Base-by-base conservation (phyloP, 73 alveolate species). In the Stentor coeruleus region DNA sequence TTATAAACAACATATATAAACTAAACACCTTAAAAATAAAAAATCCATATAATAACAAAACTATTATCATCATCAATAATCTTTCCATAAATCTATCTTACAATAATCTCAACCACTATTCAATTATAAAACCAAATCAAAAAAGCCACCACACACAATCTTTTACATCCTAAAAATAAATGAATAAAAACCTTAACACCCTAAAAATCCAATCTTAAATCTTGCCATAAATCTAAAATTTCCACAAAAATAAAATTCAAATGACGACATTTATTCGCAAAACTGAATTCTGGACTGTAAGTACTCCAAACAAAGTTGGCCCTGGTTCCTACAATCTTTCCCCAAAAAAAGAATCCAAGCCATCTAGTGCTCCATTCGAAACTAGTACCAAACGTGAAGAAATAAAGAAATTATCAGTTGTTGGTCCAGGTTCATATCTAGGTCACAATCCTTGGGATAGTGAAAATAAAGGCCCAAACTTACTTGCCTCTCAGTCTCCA, bases 351-450 rank as follows among this genome's bases (percentile, higher is more conserved):
- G 66, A 49, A 49, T 6, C 66, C 66, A 49, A 49, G 20, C 66
- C 6, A 49, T 20, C 6, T 6, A 11, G 28, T 11, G 66, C 20
- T 20, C 66, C 66, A 11, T 49, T 49, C 66, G 28, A 11, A 20
- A 49, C 66, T 11, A 20, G 66, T 20, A 49, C 6, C 28, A 11
- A 6, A 49, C 66, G 66, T 11, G 66, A 49, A 49, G 66, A 49
- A 6, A 6, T 11, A 11, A 6, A 20, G 6, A 6, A 49, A 49
- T 11, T 11, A 20, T 49, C 66, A 49, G 79, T 28, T 20, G 40
- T 31, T 0, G 79, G 79, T 20, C 79, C 79, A 66, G 79, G 79
- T 1, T 20, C 79, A 26, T 66, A 66, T 33, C 14, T 31, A 20
- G 39, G 36, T 26, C 79, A 15, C 33, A 40, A 66, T 11, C n/a